Base-by-base conservation (phyloP, 202 grass and related monocot genomes). In the Musa balbisiana region DNA sequence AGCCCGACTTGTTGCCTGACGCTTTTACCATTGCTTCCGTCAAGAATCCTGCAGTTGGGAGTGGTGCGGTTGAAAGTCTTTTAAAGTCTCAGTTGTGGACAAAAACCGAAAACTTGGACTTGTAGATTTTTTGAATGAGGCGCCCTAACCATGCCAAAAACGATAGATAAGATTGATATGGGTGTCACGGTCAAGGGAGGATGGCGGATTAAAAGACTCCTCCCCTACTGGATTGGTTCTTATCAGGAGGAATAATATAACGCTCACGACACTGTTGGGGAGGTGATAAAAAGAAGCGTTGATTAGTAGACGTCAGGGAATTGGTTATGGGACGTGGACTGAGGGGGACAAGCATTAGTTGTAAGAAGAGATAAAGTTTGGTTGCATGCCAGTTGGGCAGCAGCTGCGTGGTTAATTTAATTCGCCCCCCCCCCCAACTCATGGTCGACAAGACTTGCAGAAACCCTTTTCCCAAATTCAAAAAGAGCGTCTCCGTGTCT, bases 351-450 rank as follows among this genome's bases (percentile, higher is more conserved):
- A 33, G 64, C 27, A 16, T 43, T 43, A 43, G 33, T 43, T 8
- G 4, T 0, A 43, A 43, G 33, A 16, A 25, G 24, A 16, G 27
- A 17, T 6, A 15, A 15, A 22, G 64, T 29, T 67, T 67, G 25
- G 64, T 17, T 67, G 64, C 64, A 67, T 43, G 64, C 64, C 64
- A 43, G 64, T 67, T 67, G 64, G 64, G 25, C 25, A 67, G 64
- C 64, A 67, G 64, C 17, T 67, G 26, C 24, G 25, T 17, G 33
- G 26, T 67, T 67, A 43, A 43, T 17, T 67, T 33, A 67, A 33
- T 67, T 43, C 33, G 4, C 29, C 29, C 3, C 27, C 26, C 29
- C 29, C 3, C 2, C 33, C 5, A 4, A 43, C 33, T 43, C 33
- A 43, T 60, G 56, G 17, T 60, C 21, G 16, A 60, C 56, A 21